Evolutionary conservation across 345 rosid species (phyloP), one percentile per base, ranked within the genome.

Genomic region (Pugionium dolabratum): DNA sequence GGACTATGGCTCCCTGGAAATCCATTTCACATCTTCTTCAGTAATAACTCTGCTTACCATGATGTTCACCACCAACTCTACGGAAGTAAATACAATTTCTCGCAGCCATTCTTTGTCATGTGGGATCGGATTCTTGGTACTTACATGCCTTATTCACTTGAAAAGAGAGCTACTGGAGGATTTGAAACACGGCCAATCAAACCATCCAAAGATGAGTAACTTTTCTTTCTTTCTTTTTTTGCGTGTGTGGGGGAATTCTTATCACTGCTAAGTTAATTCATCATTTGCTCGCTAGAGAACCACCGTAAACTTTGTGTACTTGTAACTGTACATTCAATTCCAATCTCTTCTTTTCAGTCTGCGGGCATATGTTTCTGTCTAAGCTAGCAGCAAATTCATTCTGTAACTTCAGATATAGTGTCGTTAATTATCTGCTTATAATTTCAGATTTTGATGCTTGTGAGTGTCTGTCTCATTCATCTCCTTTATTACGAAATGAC

Each of bases 41-140:
- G 63, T 62, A 89, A 89, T 79, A 89, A 89, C 58, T 79, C 90
- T 10, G 96, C 90, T 43, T 89, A 89, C 54, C 96, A 89, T 51
- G 93, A 89, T 67, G 79, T 89, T 66, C 96, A 89, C 71, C 96
- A 89, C 48, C 96, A 89, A 66, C 87, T 89, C 32, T 86, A 84
- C 9, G 96, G 96, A 2, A 85, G 47, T 60, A 88, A 86, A 76
- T 81, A 83, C 75, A 88, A 84, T 75, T 86, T 86, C 77, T 85
- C 92, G 3, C 96, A 84, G 73, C 96, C 96, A 2, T 89, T 88
- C 82, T 89, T 89, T 25, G 78, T 85, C 49, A 43, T 78, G 81
- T 89, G 93, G 96, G 96, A 89, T 73, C 69, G 71, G 76, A 80
- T 89, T 64, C 86, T 84, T 0, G 88, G 90, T 32, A 88, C 92